Evolutionary conservation across 2,329 filamentous ascomycete genomes (phyloP).

Genomic region (Xylariaceae sp.): DNA sequence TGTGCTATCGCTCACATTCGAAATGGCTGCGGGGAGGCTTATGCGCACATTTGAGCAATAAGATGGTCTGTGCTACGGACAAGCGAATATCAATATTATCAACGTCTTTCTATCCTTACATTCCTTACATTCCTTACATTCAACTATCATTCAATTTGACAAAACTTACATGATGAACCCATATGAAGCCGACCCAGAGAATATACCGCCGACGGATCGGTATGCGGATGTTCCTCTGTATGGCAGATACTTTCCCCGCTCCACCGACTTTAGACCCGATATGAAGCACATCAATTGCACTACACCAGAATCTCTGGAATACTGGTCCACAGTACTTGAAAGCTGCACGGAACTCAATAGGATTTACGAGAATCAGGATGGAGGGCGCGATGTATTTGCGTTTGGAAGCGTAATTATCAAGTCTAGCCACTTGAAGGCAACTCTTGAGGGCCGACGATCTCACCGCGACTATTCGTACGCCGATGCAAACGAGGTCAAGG

Average conservation of each 20-base stretch:
- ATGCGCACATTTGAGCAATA: no score
- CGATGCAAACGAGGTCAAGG: constrained; percentile 28
- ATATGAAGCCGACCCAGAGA: background rate
- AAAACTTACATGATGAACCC: no score
- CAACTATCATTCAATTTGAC: no score
- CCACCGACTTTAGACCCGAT: background rate
- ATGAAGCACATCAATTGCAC: background rate
- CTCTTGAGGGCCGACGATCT: background rate
- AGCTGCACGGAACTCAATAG: background rate
- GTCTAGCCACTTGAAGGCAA: constrained; percentile 34
- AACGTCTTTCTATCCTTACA: no score
- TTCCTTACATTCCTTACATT: no score
- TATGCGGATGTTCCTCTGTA: background rate
- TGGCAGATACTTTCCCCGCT: background rate
- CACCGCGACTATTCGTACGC: constrained; percentile 23
- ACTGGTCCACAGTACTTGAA: background rate
- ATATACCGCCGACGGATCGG: background rate
- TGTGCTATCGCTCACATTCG: no score
- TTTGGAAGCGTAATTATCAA: constrained; percentile 49
- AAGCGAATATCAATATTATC: no score
- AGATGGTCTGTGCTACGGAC: no score
- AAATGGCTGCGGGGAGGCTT: no score
- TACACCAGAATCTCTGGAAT: background rate
- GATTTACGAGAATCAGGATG: constrained; percentile 28
- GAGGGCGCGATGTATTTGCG: constrained; percentile 51